Evolutionary conservation across 371 early-diverging fungal species (phyloP).

Genomic region (Smittium mucronatum): DNA sequence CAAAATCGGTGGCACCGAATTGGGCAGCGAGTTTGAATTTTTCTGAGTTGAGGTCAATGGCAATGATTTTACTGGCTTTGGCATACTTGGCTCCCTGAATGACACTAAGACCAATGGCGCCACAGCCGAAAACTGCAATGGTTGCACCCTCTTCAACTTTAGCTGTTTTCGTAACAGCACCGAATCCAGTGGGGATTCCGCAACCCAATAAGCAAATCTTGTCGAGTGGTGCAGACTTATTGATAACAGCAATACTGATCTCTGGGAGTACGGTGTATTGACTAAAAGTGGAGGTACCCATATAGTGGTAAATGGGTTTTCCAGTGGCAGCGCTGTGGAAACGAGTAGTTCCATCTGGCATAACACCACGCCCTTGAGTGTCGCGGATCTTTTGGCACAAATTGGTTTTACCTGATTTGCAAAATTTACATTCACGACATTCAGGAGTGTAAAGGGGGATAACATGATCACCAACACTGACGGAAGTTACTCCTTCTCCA

Average conservation of each 20-base stretch:
- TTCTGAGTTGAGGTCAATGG: slow-evolving; percentile 71
- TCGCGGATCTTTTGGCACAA: slow-evolving; percentile 80
- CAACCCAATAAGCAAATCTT: slow-evolving; percentile 86
- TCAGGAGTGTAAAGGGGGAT: slow-evolving; percentile 89
- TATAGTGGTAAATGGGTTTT: slow-evolving; percentile 77
- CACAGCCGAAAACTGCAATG: slow-evolving; percentile 89
- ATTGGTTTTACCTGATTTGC: slow-evolving; percentile 89
- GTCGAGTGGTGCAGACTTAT: slow-evolving; percentile 62
- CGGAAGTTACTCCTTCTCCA: slow-evolving; percentile 88
- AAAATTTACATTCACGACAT: slow-evolving; percentile 90
- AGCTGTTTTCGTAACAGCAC: slow-evolving; percentile 86
- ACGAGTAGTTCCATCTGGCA: slow-evolving; percentile 89
- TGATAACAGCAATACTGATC: slow-evolving; percentile 82
- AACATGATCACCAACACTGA: slow-evolving; percentile 84
- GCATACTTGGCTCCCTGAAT: slow-evolving; percentile 71
- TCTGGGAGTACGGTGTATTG: slow-evolving; percentile 90
- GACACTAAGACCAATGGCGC: slow-evolving; percentile 85
- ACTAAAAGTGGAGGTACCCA: slow-evolving; percentile 92
- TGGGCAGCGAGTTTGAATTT: slow-evolving; percentile 59
- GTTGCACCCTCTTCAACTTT: slow-evolving; percentile 65
- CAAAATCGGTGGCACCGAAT: slow-evolving; percentile 83
- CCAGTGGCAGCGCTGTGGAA: slow-evolving; percentile 91
- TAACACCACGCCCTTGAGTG: slow-evolving; percentile 87
- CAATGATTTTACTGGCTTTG: slow-evolving; percentile 76
- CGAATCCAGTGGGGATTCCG: slow-evolving; percentile 92